These are phyloP conservation scores for Citrus australasica DNA, from an alignment of 345 rosid species.

Conservation along the genomic window DNA sequence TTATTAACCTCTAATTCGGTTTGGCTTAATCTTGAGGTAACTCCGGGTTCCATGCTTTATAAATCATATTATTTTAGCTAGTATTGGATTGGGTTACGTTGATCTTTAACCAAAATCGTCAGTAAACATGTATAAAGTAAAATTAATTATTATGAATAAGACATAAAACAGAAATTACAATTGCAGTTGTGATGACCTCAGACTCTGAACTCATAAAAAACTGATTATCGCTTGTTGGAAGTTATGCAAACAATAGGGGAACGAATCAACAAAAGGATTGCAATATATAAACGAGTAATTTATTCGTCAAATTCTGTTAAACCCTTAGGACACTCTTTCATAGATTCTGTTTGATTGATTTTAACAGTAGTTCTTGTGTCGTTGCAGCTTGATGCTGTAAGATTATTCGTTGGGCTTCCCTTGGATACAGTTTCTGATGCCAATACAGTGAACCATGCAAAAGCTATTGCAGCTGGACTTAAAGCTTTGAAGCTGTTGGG, in stretches of 20 bases:
- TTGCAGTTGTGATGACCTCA: no score
- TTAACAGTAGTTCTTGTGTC: background rate
- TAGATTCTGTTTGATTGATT: background rate
- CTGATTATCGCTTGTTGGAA: background rate
- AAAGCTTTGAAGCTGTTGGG: constrained; percentile 85
- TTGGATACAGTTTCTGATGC: constrained; percentile 68
- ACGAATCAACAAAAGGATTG: background rate
- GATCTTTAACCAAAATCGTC: background rate
- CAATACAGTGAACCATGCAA: constrained; percentile 56
- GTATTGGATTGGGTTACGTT: background rate
- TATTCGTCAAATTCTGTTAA: background rate
- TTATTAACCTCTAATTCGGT: background rate
- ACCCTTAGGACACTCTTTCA: background rate
- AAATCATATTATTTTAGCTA: background rate
- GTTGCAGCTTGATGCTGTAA: constrained; percentile 53
- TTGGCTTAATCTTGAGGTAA: background rate
- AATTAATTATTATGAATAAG: background rate
- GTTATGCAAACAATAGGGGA: background rate
- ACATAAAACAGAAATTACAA: no score
- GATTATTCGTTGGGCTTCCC: constrained; percentile 80
- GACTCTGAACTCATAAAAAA: background rate
- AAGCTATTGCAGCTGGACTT: constrained; percentile 76
- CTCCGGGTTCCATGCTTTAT: background rate
- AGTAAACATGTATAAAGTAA: background rate
- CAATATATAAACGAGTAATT: background rate